phyloP scores from a whole-genome alignment of 257 asterid species.

The Rhazya stricta region DNA sequence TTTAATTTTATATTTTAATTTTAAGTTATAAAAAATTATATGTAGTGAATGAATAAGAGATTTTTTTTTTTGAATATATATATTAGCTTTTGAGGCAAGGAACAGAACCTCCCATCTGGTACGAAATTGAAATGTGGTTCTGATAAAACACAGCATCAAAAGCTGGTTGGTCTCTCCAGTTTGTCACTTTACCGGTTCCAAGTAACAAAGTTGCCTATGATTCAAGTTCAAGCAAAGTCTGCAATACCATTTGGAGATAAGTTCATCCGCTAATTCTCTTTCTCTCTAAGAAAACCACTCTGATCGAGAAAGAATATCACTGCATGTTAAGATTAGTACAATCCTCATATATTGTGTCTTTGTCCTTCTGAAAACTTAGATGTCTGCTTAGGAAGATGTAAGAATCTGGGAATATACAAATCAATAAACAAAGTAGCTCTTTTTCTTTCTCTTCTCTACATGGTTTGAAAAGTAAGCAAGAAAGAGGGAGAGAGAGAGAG shows the following conservation, averaged over 20 bases:
- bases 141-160: neutral
- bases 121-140: neutral
- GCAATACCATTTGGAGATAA: neutral
- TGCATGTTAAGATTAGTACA: neutral
- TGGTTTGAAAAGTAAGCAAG: conserved; percentile 53
- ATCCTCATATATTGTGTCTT: neutral
- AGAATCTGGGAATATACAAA: neutral
- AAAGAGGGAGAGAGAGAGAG: conserved; percentile 26
- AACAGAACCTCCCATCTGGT: neutral
- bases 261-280: neutral
- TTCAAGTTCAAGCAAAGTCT: conserved; percentile 25
- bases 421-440: neutral
- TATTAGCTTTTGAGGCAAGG: conserved; percentile 1
- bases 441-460: conserved; percentile 17
- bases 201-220: conserved; percentile 17
- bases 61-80: neutral
- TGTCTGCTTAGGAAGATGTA: neutral
- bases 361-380: neutral
- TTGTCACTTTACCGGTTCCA: neutral
- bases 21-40: too few species aligned
- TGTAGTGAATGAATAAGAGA: too few species aligned
- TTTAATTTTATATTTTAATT: too few species aligned
- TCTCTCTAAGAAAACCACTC: neutral
- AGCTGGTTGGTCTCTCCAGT: neutral
- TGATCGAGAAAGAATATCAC: too few species aligned